Evolutionary conservation across 1,284 basidiomycete species (phyloP), one percentile per base, ranked within the genome.

Genomic region (Phellopilus nigrolimitatus): DNA sequence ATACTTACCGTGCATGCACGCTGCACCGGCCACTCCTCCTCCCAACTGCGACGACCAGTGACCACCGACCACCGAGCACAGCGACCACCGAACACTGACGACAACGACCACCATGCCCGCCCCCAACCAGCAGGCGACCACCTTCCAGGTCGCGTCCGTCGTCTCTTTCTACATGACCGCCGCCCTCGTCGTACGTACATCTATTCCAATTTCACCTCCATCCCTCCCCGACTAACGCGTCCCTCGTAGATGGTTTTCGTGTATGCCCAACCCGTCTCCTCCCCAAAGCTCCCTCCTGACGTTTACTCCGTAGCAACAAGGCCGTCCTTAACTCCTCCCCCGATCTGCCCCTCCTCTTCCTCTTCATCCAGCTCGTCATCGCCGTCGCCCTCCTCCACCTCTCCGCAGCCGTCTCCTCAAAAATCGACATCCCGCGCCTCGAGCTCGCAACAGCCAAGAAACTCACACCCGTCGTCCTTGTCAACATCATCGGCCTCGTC

Each of bases 151-250:
- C 47, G 79, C 81, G 10, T 76, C 66, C n/a, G 86, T 88, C 30
- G 85, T 89, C 54, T 60, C 71, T 7, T 90, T 89, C 66, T 89
- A 88, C 72, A 88, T 89, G 84, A 64, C 67, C 19, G 77, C 85
- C 4, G 85, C 86, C 2, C 69, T 90, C 7, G 76, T 86, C 44
- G 83, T 87, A 64, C 64, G 82, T 73, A 12, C 13, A 45, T 21
- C 25, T 34, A 6, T 17, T 13, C 49, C 22, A 17, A 51, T 9
- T n/a, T 15, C 24, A 25, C 30, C 39, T 5, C 41, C 47, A 21
- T 30, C 39, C 31, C 24, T 34, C 25, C 36, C 52, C 40, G 31
- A 51, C 44, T 43, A 33, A 49, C 46, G 10, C 25, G 28, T 7
- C 28, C 15, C 47, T 22, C 53, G 2, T 34, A 61, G 57, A 62